Conservation (phyloP, 805 yeast species). For the Schizosaccharomyces octosporus region DNA sequence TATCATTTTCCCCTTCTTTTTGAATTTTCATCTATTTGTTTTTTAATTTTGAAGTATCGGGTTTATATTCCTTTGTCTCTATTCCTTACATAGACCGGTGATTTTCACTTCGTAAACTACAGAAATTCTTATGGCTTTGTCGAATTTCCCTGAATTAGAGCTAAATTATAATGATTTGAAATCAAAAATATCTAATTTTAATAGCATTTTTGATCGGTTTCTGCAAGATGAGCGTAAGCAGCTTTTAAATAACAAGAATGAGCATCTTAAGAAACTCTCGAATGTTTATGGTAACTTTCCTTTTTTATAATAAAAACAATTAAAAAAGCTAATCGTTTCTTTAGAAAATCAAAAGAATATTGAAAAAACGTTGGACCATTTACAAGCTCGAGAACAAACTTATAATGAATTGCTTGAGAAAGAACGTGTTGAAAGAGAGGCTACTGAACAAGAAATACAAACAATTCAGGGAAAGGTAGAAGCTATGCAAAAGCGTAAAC, state of each 20-base stretch:
- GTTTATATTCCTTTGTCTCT: too few species aligned
- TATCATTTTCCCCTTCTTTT: too few species aligned
- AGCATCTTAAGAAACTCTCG: constrained; percentile 6
- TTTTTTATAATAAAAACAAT: neutral
- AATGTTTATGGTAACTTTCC: constrained; percentile 7
- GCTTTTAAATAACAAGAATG: constrained; percentile 8
- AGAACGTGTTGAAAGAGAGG: constrained; percentile 10
- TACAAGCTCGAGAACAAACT: constrained; percentile 9
- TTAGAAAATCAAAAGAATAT: neutral
- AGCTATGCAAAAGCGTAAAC: neutral
- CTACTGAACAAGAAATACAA: constrained; percentile 10
- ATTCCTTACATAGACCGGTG: too few species aligned
- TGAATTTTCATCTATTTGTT: too few species aligned
- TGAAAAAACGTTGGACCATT: constrained; percentile 1
- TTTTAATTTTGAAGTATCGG: too few species aligned
- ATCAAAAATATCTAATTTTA: constrained; percentile 18
- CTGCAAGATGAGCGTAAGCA: constrained; percentile 15
- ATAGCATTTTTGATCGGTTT: constrained; percentile 17
- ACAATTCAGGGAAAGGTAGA: constrained; percentile 4
- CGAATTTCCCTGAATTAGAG: constrained; percentile 9
- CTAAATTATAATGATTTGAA: constrained; percentile 16
- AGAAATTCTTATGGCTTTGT: constrained; percentile 9
- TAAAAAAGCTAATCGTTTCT: neutral
- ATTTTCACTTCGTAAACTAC: neutral
- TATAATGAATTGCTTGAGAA: constrained; percentile 11